Conservation (phyloP, 1,284 basidiomycete genomes). For the Ceratobasidium sp. region DNA sequence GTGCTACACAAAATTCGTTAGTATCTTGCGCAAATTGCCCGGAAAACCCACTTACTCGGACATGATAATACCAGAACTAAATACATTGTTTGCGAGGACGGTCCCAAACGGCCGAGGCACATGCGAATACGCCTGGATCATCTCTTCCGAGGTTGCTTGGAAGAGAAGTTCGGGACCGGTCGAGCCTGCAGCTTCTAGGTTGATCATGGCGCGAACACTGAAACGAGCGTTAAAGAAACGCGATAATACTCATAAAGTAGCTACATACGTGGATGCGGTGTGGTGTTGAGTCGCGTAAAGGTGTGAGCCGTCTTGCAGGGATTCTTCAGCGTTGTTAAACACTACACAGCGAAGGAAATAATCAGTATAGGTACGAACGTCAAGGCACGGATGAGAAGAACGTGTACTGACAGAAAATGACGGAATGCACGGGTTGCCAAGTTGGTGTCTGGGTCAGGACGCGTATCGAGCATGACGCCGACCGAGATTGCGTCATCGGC, state of each 20-base stretch:
- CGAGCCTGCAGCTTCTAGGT: slow-evolving; percentile 93
- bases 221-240: not conserved
- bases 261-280: slow-evolving; percentile 70
- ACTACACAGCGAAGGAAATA: slow-evolving; percentile 61
- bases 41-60: slow-evolving; percentile 73
- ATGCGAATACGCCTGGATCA: slow-evolving; percentile 90
- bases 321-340: slow-evolving; percentile 96
- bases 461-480: slow-evolving; percentile 93
- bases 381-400: not conserved
- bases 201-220: slow-evolving; percentile 88
- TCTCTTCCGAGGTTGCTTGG: slow-evolving; percentile 93
- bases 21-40: slow-evolving; percentile 17
- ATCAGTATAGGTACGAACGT: not conserved
- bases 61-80: slow-evolving; percentile 90
- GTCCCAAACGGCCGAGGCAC: slow-evolving; percentile 92
- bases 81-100: slow-evolving; percentile 92
- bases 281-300: slow-evolving; percentile 89
- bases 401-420: slow-evolving; percentile 79
- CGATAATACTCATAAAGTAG: slow-evolving; percentile 7
- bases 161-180: slow-evolving; percentile 92
- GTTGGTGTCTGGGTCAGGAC: slow-evolving; percentile 79
- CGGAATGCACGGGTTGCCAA: slow-evolving; percentile 80
- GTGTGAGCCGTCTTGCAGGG: slow-evolving; percentile 94
- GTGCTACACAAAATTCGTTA: slow-evolving; percentile 64
- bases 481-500: slow-evolving; percentile 90